These are phyloP conservation scores for Serendipita sp. DNA, from an alignment of 768 basidiomycete genomes.

Conservation along the genomic window DNA sequence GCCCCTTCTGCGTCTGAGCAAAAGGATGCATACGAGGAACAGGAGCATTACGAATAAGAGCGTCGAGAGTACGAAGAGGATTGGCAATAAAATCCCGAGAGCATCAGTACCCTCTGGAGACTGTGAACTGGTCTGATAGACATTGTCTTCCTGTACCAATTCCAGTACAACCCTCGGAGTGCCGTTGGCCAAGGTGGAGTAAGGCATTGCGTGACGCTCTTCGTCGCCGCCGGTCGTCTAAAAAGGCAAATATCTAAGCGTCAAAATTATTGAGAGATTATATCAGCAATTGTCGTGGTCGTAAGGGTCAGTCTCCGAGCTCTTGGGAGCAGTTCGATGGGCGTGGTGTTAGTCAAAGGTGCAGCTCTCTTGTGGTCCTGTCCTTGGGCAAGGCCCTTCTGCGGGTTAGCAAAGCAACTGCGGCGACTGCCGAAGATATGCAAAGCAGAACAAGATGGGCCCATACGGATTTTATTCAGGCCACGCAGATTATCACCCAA, in stretches of 20 bases:
- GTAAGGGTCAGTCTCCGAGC: background rate
- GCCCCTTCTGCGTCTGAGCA: conserved; percentile 60
- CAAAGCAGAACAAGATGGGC: no score
- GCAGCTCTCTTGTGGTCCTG: background rate
- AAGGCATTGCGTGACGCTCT: background rate
- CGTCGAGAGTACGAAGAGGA: conserved; percentile 85
- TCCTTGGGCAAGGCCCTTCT: background rate
- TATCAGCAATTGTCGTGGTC: background rate
- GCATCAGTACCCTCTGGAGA: conserved; percentile 28
- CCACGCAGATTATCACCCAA: no score
- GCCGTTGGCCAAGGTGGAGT: background rate
- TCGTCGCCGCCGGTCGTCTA: background rate
- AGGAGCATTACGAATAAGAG: conserved; percentile 84
- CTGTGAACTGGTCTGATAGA: background rate
- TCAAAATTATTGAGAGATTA: background rate
- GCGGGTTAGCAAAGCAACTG: no score
- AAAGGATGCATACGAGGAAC: conserved; percentile 78
- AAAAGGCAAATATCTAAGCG: background rate
- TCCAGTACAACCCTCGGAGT: background rate
- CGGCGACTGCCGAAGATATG: no score
- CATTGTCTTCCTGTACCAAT: background rate
- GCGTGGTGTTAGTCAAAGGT: background rate
- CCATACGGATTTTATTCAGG: no score
- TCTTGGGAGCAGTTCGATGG: background rate
- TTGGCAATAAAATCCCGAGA: conserved; percentile 75